A percentile compares a stretch with the other conserved stretches of the same genome.
phyloP scores from a whole-genome alignment of 2,329 filamentous ascomycete genomes.

The Calonectria ilicicola region DNA sequence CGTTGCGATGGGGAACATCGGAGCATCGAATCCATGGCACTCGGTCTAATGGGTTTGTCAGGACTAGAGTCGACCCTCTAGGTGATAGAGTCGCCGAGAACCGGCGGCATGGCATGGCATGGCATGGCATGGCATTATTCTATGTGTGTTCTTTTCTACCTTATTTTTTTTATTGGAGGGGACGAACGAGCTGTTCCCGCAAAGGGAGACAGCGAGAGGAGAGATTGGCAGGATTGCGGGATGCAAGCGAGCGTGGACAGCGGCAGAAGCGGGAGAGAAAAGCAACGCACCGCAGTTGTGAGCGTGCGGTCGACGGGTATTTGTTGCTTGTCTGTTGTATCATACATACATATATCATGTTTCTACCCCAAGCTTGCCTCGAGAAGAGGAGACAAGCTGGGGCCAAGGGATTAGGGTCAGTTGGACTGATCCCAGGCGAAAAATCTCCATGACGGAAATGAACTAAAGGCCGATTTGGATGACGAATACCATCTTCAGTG shows the following conservation, averaged over 20 bases:
- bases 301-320: background rate
- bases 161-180: background rate
- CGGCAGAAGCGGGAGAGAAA: constrained; percentile 1
- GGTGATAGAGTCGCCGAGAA: constrained; percentile 39
- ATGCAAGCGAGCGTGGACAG: background rate
- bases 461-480: constrained; percentile 23
- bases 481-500: background rate
- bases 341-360: constrained; percentile 40
- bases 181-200: constrained; percentile 6
- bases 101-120: constrained; percentile 27
- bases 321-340: constrained; percentile 32
- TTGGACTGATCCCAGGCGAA: constrained; percentile 15
- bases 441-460: constrained; percentile 26
- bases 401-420: constrained; percentile 14
- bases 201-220: background rate
- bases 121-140: constrained; percentile 9
- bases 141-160: constrained; percentile 9
- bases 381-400: background rate
- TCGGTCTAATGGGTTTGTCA: constrained; percentile 40
- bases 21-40: constrained; percentile 9
- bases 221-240: constrained; percentile 39
- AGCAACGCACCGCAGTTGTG: constrained; percentile 26
- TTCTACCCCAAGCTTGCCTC: constrained; percentile 14
- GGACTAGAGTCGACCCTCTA: constrained; percentile 33
- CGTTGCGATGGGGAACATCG: constrained; percentile 10